Evolutionary conservation across 2,329 filamentous ascomycete genomes (phyloP).

Genomic region (Pseudogymnoascus destructans): DNA sequence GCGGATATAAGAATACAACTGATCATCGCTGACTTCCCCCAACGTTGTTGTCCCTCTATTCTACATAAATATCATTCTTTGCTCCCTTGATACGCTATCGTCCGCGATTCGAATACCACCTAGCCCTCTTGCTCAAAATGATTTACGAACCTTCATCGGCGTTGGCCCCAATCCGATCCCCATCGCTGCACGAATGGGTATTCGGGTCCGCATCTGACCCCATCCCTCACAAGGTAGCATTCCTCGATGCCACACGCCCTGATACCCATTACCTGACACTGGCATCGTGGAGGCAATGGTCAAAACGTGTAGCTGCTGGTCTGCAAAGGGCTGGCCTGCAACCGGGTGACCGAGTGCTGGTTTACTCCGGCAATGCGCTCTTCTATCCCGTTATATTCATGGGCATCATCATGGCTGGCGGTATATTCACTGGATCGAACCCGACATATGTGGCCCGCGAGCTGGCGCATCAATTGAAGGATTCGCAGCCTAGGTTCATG

Average conservation of each 20-base stretch:
- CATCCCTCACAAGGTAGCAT: constrained; percentile 33
- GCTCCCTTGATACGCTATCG: not conserved
- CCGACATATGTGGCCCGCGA: constrained; percentile 57
- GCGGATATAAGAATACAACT: not conserved
- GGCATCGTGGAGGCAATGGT: constrained; percentile 52
- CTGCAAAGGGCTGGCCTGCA: constrained; percentile 50
- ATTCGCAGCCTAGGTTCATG: constrained; percentile 55
- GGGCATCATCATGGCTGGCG: constrained; percentile 64
- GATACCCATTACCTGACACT: constrained; percentile 54
- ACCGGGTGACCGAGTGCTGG: constrained; percentile 55
- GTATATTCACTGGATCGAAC: constrained; percentile 66
- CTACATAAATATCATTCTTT: not conserved
- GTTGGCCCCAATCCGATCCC: constrained; percentile 1
- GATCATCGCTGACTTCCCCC: not conserved
- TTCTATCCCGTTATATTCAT: constrained; percentile 60
- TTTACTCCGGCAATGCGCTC: constrained; percentile 62
- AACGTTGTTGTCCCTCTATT: not conserved
- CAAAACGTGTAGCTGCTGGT: constrained; percentile 59
- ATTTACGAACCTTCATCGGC: not conserved
- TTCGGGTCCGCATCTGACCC: constrained; percentile 36
- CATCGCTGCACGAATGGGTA: constrained; percentile 2
- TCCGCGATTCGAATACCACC: not conserved
- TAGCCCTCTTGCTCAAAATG: not conserved
- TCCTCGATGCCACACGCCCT: constrained; percentile 54
- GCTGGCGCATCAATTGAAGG: constrained; percentile 60